Base-by-base conservation (phyloP, 2,329 filamentous ascomycete species). In the Dothidotthia symphoricarpi region DNA sequence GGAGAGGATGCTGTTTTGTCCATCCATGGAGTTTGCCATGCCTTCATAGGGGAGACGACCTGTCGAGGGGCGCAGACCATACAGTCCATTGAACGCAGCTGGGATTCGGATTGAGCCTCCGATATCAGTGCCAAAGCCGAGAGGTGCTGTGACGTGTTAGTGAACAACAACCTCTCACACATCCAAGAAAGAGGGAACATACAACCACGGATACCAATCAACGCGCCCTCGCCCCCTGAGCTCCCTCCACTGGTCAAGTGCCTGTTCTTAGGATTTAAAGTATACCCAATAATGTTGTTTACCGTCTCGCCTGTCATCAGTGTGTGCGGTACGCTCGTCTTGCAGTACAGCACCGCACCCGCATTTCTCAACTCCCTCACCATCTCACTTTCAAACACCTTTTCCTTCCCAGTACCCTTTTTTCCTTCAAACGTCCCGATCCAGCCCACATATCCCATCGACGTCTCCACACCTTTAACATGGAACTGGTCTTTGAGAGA, bases 371-470 rank as follows among this genome's bases (percentile, higher is more conserved):
- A 63, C 49, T 79, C 75, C 16, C 61, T 65, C 3, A 81, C 78
- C 54, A 83, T 73, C 46, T 82, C 74, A 31, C 76, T 81, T 52
- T 85, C 80, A 31, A 73, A 76, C 1, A 69, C 67, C 51, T 63
- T 72, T 56, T 72, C 78, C 61, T 69, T 77, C 16, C 66, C 76
- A 36, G 67, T 76, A 1, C 67, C 70, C 17, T 70, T 73, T 33
- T 72, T 68, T 19, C 80, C 80, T 61, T 83, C 68, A 49, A 81
- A 83, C 0, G 77, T 83, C 5, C 73, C 75, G 9, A 83, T 77
- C 80, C 80, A 83, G 11, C 80, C 79, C 8, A 82, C 69, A 46
- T 83, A 84, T 6, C 80, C 81, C 79, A 83, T 73, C 3, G 56
- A 60, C 1, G 70, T 74, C 24, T 73, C 71, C 2, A 72, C 68